phyloP scores from a whole-genome alignment of 169 alveolate genomes.

The Perkinsus marinus region DNA sequence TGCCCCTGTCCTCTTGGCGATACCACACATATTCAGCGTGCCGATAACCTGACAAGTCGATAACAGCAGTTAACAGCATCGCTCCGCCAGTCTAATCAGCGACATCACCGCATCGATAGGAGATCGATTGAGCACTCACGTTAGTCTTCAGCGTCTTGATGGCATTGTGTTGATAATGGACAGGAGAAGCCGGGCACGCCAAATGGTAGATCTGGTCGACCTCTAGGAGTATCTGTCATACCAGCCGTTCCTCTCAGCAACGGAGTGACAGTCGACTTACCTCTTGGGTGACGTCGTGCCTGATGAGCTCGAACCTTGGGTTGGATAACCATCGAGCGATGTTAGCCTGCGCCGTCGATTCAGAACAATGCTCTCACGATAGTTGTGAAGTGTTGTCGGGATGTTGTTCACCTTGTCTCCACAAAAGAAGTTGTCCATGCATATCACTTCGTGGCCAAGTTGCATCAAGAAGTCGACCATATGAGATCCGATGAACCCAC shows the following conservation, averaged over 20 bases:
- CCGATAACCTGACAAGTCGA: slow-evolving; percentile 20
- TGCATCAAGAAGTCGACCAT: slow-evolving; percentile 35
- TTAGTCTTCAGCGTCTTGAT: slow-evolving; percentile 44
- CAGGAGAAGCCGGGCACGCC: slow-evolving; percentile 58
- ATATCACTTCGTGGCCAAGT: slow-evolving; percentile 38
- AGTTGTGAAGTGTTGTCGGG: no score
- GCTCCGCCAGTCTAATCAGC: no score
- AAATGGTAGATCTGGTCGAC: slow-evolving; percentile 49
- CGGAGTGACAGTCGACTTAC: not conserved
- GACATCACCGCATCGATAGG: no score
- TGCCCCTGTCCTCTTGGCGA: slow-evolving; percentile 41
- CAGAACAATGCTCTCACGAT: no score
- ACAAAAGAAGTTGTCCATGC: slow-evolving; percentile 41
- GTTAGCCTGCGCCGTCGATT: no score
- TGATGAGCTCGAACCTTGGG: slow-evolving; percentile 38
- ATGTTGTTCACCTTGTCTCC: slow-evolving; percentile 19
- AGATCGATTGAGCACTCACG: not conserved
- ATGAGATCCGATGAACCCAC: slow-evolving; percentile 53
- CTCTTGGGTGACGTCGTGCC: slow-evolving; percentile 30
- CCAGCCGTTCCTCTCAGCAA: not conserved
- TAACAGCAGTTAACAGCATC: not conserved
- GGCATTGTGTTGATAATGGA: slow-evolving; percentile 45
- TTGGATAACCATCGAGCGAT: slow-evolving; percentile 22
- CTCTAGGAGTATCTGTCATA: slow-evolving; percentile 21
- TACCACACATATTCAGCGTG: slow-evolving; percentile 37